Evolutionary conservation across 257 asterid species (phyloP).

Genomic region (Nicotiana benthamiana): DNA sequence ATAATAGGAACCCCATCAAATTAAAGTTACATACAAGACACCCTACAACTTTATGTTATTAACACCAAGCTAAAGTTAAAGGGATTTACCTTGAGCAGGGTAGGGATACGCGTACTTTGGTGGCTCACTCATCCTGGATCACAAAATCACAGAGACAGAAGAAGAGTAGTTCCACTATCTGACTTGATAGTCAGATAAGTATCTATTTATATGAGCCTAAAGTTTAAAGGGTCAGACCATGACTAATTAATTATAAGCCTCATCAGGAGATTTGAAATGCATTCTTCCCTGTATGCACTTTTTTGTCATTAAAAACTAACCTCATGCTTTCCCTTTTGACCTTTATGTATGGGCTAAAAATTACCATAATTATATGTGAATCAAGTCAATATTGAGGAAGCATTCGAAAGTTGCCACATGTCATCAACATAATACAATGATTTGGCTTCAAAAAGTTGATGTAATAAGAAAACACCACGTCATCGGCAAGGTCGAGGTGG

Average conservation of each 20-base stretch:
- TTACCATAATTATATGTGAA: too few species aligned
- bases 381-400: too few species aligned
- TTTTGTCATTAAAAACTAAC: too few species aligned
- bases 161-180: neutral
- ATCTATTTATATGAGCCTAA: neutral
- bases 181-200: neutral
- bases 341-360: too few species aligned
- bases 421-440: too few species aligned
- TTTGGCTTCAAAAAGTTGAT: too few species aligned
- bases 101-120: constrained; percentile 75
- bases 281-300: neutral
- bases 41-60: neutral
- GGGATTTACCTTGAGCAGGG: constrained; percentile 57
- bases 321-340: too few species aligned
- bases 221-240: neutral
- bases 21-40: neutral
- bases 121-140: constrained; percentile 46
- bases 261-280: neutral
- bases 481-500: too few species aligned
- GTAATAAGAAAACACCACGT: too few species aligned
- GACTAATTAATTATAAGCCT: neutral
- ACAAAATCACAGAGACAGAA: neutral
- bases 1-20: neutral
- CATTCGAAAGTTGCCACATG: too few species aligned
- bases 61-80: too few species aligned